Evolutionary conservation across 805 yeast species (phyloP).

Genomic region (Candida koratica): DNA sequence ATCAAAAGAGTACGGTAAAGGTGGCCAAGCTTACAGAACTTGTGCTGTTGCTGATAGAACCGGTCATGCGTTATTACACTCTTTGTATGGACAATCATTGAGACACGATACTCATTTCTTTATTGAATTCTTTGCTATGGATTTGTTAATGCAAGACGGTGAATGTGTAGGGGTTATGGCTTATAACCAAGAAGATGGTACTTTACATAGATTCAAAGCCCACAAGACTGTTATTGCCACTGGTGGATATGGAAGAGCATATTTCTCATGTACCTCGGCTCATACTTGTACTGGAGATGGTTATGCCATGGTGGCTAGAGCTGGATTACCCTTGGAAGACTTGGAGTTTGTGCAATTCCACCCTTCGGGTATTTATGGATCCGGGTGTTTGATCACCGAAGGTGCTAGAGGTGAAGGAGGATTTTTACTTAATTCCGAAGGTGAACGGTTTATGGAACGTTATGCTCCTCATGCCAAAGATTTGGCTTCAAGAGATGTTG

Average conservation of each 20-base stretch:
- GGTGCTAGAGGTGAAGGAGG: slow-evolving; percentile 99
- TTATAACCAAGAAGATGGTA: slow-evolving; percentile 98
- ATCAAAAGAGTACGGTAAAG: slow-evolving; percentile 90
- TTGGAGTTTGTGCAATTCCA: slow-evolving; percentile 98
- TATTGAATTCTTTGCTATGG: slow-evolving; percentile 95
- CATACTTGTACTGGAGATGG: slow-evolving; percentile 99
- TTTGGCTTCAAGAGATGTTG: slow-evolving; percentile 97
- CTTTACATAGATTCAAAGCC: slow-evolving; percentile 94
- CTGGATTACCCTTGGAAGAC: slow-evolving; percentile 97
- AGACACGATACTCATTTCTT: slow-evolving; percentile 97
- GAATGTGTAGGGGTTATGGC: slow-evolving; percentile 96
- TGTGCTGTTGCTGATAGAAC: slow-evolving; percentile 99
- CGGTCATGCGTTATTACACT: slow-evolving; percentile 94
- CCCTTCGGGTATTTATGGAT: slow-evolving; percentile 98
- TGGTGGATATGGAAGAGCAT: slow-evolving; percentile 98
- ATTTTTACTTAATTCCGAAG: slow-evolving; percentile 89
- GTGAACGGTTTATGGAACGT: slow-evolving; percentile 99
- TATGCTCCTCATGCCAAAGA: slow-evolving; percentile 99
- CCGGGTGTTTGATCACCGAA: slow-evolving; percentile 98
- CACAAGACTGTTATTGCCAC: slow-evolving; percentile 96
- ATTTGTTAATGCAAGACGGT: slow-evolving; percentile 90
- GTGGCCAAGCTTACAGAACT: slow-evolving; percentile 98
- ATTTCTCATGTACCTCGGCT: slow-evolving; percentile 98
- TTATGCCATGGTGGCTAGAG: slow-evolving; percentile 96
- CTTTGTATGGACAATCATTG: slow-evolving; percentile 92